Evolutionary conservation across 2,329 filamentous ascomycete species (phyloP).

Genomic region (Coniochaeta pulveracea): DNA sequence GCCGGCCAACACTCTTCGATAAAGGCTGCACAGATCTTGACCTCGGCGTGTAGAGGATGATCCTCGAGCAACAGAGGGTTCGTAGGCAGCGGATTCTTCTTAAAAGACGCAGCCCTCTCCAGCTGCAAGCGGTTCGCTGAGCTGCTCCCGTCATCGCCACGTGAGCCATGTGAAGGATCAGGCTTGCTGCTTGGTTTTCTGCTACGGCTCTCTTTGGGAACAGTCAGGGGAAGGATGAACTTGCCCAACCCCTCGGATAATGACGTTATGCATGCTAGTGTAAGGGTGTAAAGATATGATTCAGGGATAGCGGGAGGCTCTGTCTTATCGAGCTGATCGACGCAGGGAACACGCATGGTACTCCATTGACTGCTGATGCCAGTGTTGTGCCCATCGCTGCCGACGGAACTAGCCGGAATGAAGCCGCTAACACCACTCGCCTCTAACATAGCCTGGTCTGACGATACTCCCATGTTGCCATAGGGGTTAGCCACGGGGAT

Average conservation of each 20-base stretch:
- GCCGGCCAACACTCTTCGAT: conserved; percentile 94
- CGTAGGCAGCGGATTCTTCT: conserved; percentile 65
- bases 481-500: conserved; percentile 55
- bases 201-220: conserved; percentile 55
- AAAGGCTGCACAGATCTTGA: conserved; percentile 68
- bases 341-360: conserved; percentile 71
- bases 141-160: conserved; percentile 22
- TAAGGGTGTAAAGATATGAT: conserved; percentile 86
- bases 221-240: conserved; percentile 83
- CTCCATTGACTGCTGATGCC: conserved; percentile 93
- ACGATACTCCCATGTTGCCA: conserved; percentile 42
- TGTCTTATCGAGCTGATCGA: conserved; percentile 88
- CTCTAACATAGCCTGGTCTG: conserved; percentile 82
- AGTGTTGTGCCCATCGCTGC: conserved; percentile 53
- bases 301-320: conserved; percentile 77
- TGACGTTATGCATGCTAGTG: conserved; percentile 77
- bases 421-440: conserved; percentile 80
- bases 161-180: conserved; percentile 27
- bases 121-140: conserved; percentile 22
- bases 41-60: conserved; percentile 58
- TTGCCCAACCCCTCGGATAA: conserved; percentile 89
- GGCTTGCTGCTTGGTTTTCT: conserved; percentile 36
- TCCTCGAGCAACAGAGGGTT: conserved; percentile 72
- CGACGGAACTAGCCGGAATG: conserved; percentile 63
- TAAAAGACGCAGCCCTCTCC: conserved; percentile 56